These are phyloP conservation scores for Fistulinella staudtii DNA, from an alignment of 1,284 basidiomycete genomes.

Conservation along the genomic window DNA sequence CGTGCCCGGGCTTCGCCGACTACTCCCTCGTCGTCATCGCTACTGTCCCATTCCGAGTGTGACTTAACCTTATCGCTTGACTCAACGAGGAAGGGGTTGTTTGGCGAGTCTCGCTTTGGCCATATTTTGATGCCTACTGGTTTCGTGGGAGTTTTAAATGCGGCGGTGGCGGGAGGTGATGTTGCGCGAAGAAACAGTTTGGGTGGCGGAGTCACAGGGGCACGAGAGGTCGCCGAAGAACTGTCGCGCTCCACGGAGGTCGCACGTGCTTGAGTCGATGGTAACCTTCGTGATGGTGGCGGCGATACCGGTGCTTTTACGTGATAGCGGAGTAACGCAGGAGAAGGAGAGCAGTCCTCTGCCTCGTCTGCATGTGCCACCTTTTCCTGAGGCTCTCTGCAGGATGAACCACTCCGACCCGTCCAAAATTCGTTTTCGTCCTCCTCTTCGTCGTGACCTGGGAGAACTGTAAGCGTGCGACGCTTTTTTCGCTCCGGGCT, in stretches of 20 bases:
- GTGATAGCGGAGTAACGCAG: conserved; percentile 26
- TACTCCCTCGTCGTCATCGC: conserved; percentile 25
- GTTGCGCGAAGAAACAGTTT: conserved; percentile 21
- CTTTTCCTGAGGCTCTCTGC: conserved; percentile 7
- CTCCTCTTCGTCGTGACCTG: conserved; percentile 31
- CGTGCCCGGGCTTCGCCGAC: conserved; percentile 26
- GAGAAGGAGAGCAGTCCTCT: conserved; percentile 22
- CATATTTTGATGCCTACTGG: conserved; percentile 18
- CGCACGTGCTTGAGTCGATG: conserved; percentile 22
- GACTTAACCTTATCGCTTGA: conserved; percentile 11
- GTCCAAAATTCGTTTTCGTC: conserved; percentile 35
- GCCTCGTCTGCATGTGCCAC: conserved; percentile 7
- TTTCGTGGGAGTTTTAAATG: conserved; percentile 23
- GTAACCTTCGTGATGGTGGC: conserved; percentile 35
- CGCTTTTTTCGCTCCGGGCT: conserved; percentile 23
- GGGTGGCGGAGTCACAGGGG: conserved; percentile 25
- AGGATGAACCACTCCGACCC: conserved; percentile 19
- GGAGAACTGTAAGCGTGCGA: conserved; percentile 24
- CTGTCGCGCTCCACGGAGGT: conserved; percentile 20
- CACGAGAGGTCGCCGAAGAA: background rate
- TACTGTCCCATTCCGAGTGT: conserved; percentile 30
- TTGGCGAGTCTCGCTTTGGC: conserved; percentile 48
- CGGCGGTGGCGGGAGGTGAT: conserved; percentile 1
- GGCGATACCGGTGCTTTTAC: conserved; percentile 36
- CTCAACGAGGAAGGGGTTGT: conserved; percentile 48